A percentile compares a stretch with the other conserved stretches of the same genome.
Evolutionary conservation across 495 filamentous ascomycete species (phyloP).

Genomic region (Podospora bellae-mahoneyi): DNA sequence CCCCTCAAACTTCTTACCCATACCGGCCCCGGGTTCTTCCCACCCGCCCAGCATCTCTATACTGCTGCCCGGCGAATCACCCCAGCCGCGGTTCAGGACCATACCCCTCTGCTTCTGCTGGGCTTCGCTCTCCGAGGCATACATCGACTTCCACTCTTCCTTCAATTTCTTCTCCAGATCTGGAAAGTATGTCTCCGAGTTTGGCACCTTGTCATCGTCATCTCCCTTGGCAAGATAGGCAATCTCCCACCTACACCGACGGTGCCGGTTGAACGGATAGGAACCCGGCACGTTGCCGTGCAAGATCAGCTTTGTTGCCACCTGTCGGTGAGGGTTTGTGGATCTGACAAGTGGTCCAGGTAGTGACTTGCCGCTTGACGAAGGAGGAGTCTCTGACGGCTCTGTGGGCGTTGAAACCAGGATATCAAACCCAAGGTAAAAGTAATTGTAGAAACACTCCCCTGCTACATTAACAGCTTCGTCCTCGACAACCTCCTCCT

Average conservation of each 20-base stretch:
- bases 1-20: conserved; percentile 31
- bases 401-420: conserved; percentile 73
- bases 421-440: conserved; percentile 92
- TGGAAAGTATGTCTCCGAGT: conserved; percentile 75
- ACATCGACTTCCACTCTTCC: conserved; percentile 67
- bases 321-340: conserved; percentile 55
- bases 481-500: conserved; percentile 57
- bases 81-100: conserved; percentile 86
- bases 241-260: conserved; percentile 84
- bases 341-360: conserved; percentile 39
- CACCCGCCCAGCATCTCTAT: conserved; percentile 85
- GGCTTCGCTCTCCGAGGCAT: conserved; percentile 58
- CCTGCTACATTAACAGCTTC: conserved; percentile 50
- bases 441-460: conserved; percentile 96
- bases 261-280: conserved; percentile 93
- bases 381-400: conserved; percentile 59
- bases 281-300: conserved; percentile 94
- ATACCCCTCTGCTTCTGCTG: conserved; percentile 68
- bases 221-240: conserved; percentile 45
- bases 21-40: conserved; percentile 63
- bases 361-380: conserved; percentile 38
- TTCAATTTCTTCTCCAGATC: conserved; percentile 63
- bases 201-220: conserved; percentile 36
- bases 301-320: conserved; percentile 84
- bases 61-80: conserved; percentile 86